phyloP scores from a whole-genome alignment of 176 grass and related monocot species.

The Triticum urartu region DNA sequence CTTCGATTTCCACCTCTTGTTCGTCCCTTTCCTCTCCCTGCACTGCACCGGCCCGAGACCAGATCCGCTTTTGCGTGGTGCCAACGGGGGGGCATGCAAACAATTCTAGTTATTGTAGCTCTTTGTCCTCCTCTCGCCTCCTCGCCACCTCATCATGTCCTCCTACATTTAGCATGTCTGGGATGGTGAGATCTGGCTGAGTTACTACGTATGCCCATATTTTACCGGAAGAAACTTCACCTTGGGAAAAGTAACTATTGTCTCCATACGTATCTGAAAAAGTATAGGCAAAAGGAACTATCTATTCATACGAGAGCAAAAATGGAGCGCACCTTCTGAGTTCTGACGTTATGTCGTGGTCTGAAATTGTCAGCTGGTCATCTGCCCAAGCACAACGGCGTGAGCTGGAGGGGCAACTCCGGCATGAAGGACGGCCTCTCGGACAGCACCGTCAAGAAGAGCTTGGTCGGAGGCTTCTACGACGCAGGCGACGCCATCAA shows the following conservation, averaged over 20 bases:
- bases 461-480: constrained; percentile 82
- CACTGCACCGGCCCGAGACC: constrained; percentile 17
- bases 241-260: neutral
- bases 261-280: neutral
- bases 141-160: constrained; percentile 9
- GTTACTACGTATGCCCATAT: neutral
- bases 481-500: constrained; percentile 93
- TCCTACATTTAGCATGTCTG: constrained; percentile 36
- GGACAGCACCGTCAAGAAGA: constrained; percentile 53
- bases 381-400: constrained; percentile 79
- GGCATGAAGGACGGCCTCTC: constrained; percentile 86
- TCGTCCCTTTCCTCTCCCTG: neutral
- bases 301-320: neutral
- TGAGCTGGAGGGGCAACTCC: constrained; percentile 87
- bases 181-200: constrained; percentile 24
- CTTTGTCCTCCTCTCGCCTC: neutral
- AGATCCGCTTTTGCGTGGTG: constrained; percentile 33
- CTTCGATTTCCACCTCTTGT: neutral
- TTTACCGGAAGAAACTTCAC: constrained; percentile 21
- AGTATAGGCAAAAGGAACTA: neutral
- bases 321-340: constrained; percentile 13
- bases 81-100: constrained; percentile 10
- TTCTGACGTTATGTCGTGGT: constrained; percentile 12
- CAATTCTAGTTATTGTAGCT: neutral
- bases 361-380: constrained; percentile 57